Base-by-base conservation (phyloP, 306 rosid species). In the Dicorynia guianensis region DNA sequence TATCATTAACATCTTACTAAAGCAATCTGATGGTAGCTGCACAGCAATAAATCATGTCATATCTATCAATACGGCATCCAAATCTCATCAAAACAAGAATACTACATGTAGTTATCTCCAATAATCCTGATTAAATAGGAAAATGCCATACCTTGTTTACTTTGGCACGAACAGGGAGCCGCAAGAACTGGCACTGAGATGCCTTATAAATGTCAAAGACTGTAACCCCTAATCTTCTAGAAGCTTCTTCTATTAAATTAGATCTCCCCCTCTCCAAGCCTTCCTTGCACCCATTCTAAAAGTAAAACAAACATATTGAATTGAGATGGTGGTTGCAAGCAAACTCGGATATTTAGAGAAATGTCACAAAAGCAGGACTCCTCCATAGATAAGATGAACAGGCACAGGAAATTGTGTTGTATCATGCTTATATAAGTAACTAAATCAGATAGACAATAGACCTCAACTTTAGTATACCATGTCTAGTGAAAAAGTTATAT, bases 171-270 rank as follows among this genome's bases (percentile, higher is more conserved):
- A 69, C 76, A 43, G 83, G 77, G 18, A 85, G 81, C 48, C 46
- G 61, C 77, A 85, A 39, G 49, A 49, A 78, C 39, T 70, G 76
- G 53, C 77, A 76, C 43, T 75, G 84, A 14, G 79, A 78, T 49
- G 80, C 66, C 17, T 72, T 64, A 48, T 71, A 75, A 57, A 83
- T 66, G 50, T 80, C 78, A 3, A 43, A 20, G 42, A 67, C 13
- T 58, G 50, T 79, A 70, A 33, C 4, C 48, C 48, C 75, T 4
- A 69, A 34, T 30, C 60, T 67, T 38, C n/a, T 49, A 17, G 43
- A 4, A 48, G 56, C 54, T 35, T 70, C 77, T 56, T 43, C 50
- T 33, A 25, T 53, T 52, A 50, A 46, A 42, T 71, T 36, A 19
- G 60, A 55, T 40, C 47, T 56, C 61, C 38, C 39, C 36, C 4